Percentiles rank a stretch among this genome's conserved stretches.
These are phyloP conservation scores for Jamesozyma lodderae DNA, from an alignment of 805 yeast genomes.

Conservation along the genomic window DNA sequence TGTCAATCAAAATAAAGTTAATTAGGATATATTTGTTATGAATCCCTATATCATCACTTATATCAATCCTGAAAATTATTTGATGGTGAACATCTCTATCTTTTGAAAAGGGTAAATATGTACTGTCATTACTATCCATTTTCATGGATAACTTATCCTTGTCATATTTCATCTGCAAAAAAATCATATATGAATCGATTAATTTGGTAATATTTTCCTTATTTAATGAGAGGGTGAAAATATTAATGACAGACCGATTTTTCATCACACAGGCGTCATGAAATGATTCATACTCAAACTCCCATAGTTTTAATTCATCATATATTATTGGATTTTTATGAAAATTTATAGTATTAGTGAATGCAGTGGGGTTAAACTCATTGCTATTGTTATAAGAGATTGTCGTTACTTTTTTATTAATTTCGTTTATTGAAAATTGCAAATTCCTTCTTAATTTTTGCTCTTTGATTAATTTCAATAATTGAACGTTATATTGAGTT, in stretches of 20 bases:
- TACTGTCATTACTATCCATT: no score
- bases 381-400: background rate
- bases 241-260: background rate
- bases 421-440: slow-evolving; percentile 40
- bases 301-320: background rate
- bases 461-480: slow-evolving; percentile 31
- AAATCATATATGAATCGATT: no score
- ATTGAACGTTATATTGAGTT: slow-evolving; percentile 17
- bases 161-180: no score
- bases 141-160: no score
- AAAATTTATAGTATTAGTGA: background rate
- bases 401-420: slow-evolving; percentile 5
- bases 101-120: no score
- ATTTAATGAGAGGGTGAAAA: background rate
- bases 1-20: no score
- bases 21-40: no score
- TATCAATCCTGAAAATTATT: no score
- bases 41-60: no score
- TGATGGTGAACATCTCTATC: no score
- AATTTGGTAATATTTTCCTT: background rate
- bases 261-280: background rate
- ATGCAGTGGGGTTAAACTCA: background rate
- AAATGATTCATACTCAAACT: slow-evolving; percentile 1
- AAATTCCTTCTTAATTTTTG: slow-evolving; percentile 34
- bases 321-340: slow-evolving; percentile 1